Percentiles rank a stretch among this genome's conserved stretches.
These are phyloP conservation scores for Colletotrichum sp. DNA, from an alignment of 2,329 filamentous ascomycete species.

Conservation along the genomic window DNA sequence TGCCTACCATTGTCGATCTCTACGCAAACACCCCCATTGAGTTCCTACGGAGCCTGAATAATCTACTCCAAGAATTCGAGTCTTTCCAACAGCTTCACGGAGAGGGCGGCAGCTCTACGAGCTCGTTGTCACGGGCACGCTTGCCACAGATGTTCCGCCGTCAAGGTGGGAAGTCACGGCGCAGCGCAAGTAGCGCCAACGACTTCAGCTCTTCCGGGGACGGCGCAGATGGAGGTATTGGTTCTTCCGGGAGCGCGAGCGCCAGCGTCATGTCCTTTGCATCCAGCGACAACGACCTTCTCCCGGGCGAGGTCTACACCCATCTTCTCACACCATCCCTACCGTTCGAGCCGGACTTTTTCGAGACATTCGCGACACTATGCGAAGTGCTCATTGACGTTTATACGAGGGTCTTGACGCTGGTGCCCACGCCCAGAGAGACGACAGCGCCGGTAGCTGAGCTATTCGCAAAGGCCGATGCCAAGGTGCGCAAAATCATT, in stretches of 20 bases:
- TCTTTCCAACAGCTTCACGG: conserved; percentile 88
- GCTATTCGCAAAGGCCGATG: conserved; percentile 88
- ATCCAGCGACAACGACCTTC: conserved; percentile 66
- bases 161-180: conserved; percentile 60
- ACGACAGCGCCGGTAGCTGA: conserved; percentile 77
- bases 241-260: conserved; percentile 32
- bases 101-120: conserved; percentile 71
- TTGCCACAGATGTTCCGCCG: conserved; percentile 85
- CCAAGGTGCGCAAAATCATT: conserved; percentile 84
- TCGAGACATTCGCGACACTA: conserved; percentile 92
- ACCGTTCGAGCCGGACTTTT: conserved; percentile 96
- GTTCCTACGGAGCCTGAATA: conserved; percentile 85
- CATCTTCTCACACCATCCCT: conserved; percentile 89
- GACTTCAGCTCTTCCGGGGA: conserved; percentile 33
- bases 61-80: conserved; percentile 89
- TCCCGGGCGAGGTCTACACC: conserved; percentile 85
- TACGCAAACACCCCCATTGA: conserved; percentile 80
- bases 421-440: conserved; percentile 77
- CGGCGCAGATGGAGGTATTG: conserved; percentile 29
- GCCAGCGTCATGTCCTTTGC: conserved; percentile 60
- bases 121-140: conserved; percentile 75
- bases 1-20: conserved; percentile 88
- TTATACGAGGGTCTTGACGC: conserved; percentile 77
- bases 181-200: conserved; percentile 54
- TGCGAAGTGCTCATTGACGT: conserved; percentile 95